phyloP scores from a whole-genome alignment of 2,329 filamentous ascomycete species.

The Arachnomyces sp. region DNA sequence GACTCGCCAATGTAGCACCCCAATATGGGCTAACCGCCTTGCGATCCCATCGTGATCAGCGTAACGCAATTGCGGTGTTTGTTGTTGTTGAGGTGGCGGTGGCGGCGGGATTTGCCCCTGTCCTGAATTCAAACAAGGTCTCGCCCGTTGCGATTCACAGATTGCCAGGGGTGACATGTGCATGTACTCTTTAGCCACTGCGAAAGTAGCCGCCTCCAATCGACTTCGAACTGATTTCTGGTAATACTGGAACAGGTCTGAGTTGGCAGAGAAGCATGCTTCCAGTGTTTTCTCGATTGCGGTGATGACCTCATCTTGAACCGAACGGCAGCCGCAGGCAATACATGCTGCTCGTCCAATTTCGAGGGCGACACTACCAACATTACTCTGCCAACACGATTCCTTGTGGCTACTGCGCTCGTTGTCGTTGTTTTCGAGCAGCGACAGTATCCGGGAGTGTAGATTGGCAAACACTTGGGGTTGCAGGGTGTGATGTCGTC shows the following conservation, averaged over 20 bases:
- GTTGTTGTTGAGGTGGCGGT: slow-evolving; percentile 17
- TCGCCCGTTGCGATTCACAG: slow-evolving; percentile 33
- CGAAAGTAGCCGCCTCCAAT: slow-evolving; percentile 24
- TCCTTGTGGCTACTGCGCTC: slow-evolving; percentile 11
- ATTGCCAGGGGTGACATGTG: slow-evolving; percentile 37
- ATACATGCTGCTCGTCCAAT: slow-evolving; percentile 33
- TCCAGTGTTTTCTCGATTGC: slow-evolving; percentile 28
- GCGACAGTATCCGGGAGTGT: slow-evolving; percentile 32
- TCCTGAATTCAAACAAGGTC: slow-evolving; percentile 5
- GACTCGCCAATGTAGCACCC: slow-evolving; percentile 81
- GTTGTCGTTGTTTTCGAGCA: slow-evolving; percentile 29
- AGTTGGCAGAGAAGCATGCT: slow-evolving; percentile 27
- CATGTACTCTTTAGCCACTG: slow-evolving; percentile 29
- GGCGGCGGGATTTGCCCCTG: slow-evolving; percentile 1
- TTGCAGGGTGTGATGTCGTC: slow-evolving; percentile 22
- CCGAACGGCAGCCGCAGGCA: slow-evolving; percentile 16
- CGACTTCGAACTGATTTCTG: slow-evolving; percentile 26
- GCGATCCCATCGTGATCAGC: slow-evolving; percentile 49
- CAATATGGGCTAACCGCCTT: slow-evolving; percentile 71
- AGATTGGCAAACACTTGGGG: slow-evolving; percentile 29
- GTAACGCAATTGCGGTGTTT: slow-evolving; percentile 2
- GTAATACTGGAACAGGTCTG: slow-evolving; percentile 26
- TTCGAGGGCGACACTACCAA: slow-evolving; percentile 34
- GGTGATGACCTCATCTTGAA: slow-evolving; percentile 24
- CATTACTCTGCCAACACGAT: slow-evolving; percentile 29